Conservation (phyloP, 768 basidiomycete species). For the Paxillus ammoniavirescens region DNA sequence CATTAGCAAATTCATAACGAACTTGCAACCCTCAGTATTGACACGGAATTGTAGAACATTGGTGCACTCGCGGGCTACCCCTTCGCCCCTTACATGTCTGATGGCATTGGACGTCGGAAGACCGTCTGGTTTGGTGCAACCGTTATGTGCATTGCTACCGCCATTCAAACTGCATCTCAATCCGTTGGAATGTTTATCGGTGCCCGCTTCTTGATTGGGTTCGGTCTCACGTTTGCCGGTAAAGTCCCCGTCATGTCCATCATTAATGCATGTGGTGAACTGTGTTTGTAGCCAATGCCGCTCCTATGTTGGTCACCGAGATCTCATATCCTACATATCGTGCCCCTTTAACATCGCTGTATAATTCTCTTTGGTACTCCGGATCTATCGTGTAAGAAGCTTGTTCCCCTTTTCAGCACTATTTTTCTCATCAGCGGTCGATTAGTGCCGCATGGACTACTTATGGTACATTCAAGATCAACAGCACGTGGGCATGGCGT, state of each 20-base stretch:
- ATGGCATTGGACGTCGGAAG: slow-evolving; percentile 65
- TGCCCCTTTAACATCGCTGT: slow-evolving; percentile 71
- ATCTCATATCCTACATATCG: slow-evolving; percentile 84
- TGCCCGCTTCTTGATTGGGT: slow-evolving; percentile 76
- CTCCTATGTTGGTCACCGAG: slow-evolving; percentile 84
- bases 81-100: slow-evolving; percentile 69
- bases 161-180: slow-evolving; percentile 67
- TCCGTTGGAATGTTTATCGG: slow-evolving; percentile 80
- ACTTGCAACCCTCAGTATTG: not conserved
- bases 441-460: slow-evolving; percentile 78
- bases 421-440: not conserved
- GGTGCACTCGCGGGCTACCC: slow-evolving; percentile 67
- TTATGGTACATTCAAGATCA: slow-evolving; percentile 74
- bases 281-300: slow-evolving; percentile 53
- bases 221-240: slow-evolving; percentile 72
- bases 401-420: not conserved
- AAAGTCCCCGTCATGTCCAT: slow-evolving; percentile 14
- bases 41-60: slow-evolving; percentile 49
- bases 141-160: slow-evolving; percentile 71
- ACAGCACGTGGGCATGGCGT: slow-evolving; percentile 77
- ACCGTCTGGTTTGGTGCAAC: slow-evolving; percentile 66
- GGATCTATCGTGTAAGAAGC: slow-evolving; percentile 70
- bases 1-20: not conserved
- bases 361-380: slow-evolving; percentile 86
- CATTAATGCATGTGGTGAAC: not conserved